Base-by-base conservation (phyloP, 441 rosid species). In the Raphanus hybrid region DNA sequence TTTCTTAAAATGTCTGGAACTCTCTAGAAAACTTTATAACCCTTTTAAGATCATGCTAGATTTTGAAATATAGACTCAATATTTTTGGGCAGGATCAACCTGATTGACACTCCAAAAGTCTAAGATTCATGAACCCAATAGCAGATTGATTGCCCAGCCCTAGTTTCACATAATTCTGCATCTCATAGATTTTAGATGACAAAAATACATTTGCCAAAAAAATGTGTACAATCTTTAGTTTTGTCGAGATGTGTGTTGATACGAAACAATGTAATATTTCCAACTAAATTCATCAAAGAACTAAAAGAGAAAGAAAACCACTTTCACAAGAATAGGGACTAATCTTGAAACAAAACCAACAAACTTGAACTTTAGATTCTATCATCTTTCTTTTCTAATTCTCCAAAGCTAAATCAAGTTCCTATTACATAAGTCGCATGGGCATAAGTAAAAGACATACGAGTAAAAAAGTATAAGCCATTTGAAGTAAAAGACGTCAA, bases 361-460 rank as follows among this genome's bases (percentile, higher is more conserved):
- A 52, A 45, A 14, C 64, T 16, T 8, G 39, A 27, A 26, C 71
- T 29, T 27, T 8, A 52, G 15, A 27, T 27, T 50, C 71, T 48
- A 16, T 61, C 0, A 6, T 50, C 70, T 54, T 54, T 64, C 55
- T 43, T 64, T 18, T 68, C 43, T 67, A 45, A 3, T 32, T 55
- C 64, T 34, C 34, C 4, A 6, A 69, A 11, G 34, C 52, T 69
- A 69, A 59, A 69, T 55, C 73, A 54, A 35, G 73, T 69, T 16
- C 55, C 71, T 55, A 67, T 32, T 27, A 66, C 55, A 69, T 3
- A 75, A 58, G 67, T 67, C 26, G 1, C 67, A 75, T 67, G 67
- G 63, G 50, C 79, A 43, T 18, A 35, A 75, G n/a, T 34, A 10
- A 67, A 58, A 34, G 23, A 43, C 52, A 43, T 43, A 43, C 52